These are phyloP conservation scores for Pulveroboletus sp. DNA, from an alignment of 768 basidiomycete species.

Conservation along the genomic window DNA sequence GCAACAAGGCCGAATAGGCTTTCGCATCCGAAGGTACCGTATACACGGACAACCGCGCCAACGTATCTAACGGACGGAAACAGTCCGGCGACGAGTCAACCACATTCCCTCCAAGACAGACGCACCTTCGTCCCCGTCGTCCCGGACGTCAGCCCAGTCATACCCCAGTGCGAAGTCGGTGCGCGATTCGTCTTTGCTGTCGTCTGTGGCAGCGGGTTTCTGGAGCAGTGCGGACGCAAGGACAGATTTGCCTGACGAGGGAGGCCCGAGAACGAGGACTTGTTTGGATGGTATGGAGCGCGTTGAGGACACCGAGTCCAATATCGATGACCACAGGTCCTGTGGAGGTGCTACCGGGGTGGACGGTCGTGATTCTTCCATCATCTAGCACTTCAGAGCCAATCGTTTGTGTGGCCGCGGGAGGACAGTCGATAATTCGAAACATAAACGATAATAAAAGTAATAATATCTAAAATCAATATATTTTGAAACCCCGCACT, in stretches of 20 bases:
- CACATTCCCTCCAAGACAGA: neutral
- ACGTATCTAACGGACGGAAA: slow-evolving; percentile 53
- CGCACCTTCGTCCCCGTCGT: slow-evolving; percentile 92
- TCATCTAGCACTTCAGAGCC: slow-evolving; percentile 6
- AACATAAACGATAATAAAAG: neutral
- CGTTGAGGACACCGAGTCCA: slow-evolving; percentile 79
- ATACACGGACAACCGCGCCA: slow-evolving; percentile 86
- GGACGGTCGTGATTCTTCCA: slow-evolving; percentile 52
- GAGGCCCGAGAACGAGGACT: slow-evolving; percentile 77
- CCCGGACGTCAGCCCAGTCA: slow-evolving; percentile 84
- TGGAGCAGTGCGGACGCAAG: slow-evolving; percentile 68
- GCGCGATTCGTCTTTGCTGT: slow-evolving; percentile 52
- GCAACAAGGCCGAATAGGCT: slow-evolving; percentile 66
- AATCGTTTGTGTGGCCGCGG: too few species aligned
- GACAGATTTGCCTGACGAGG: slow-evolving; percentile 73
- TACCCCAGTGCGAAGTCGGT: slow-evolving; percentile 87
- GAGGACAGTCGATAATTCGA: too few species aligned
- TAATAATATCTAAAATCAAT: neutral
- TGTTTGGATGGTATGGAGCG: slow-evolving; percentile 84
- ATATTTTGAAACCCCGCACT: slow-evolving; percentile 25
- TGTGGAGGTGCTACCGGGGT: slow-evolving; percentile 70
- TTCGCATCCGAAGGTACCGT: slow-evolving; percentile 80
- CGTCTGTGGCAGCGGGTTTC: slow-evolving; percentile 50
- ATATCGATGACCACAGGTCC: slow-evolving; percentile 90
- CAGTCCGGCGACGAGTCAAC: neutral